phyloP scores from a whole-genome alignment of 306 rosid species.

The Abrus pulchellus region DNA sequence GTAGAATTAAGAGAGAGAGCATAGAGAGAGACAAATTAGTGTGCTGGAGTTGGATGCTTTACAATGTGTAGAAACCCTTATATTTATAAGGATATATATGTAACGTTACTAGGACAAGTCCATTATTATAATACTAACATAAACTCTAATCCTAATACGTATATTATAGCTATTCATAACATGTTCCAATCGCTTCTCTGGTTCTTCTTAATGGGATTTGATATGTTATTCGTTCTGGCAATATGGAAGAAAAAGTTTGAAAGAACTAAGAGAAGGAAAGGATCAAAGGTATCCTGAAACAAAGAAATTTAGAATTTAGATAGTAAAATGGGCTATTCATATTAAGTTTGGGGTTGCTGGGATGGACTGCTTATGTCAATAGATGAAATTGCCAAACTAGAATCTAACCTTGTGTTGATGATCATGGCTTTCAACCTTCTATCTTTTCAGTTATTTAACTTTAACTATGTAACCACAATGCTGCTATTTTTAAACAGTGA shows the following conservation, averaged over 20 bases:
- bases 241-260: conserved; percentile 17
- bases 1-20: no score
- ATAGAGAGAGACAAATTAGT: no score
- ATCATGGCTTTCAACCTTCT: neutral
- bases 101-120: no score
- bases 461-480: neutral
- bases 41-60: no score
- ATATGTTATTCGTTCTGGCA: conserved; percentile 10
- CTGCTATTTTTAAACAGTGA: neutral
- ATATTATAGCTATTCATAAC: no score
- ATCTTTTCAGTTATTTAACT: conserved; percentile 2
- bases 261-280: neutral
- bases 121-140: no score
- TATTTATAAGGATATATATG: no score
- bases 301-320: conserved; percentile 27
- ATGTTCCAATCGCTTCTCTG: conserved; percentile 6
- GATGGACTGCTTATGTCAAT: conserved; percentile 13
- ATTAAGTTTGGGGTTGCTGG: conserved; percentile 31
- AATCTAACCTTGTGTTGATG: conserved; percentile 12
- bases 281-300: neutral
- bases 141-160: no score
- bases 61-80: no score
- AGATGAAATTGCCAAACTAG: conserved; percentile 8
- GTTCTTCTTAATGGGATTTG: conserved; percentile 15
- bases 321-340: neutral